Percentiles rank a stretch among this genome's conserved stretches.
Evolutionary conservation across 345 rosid species (phyloP).

Genomic region (Linum tenue): DNA sequence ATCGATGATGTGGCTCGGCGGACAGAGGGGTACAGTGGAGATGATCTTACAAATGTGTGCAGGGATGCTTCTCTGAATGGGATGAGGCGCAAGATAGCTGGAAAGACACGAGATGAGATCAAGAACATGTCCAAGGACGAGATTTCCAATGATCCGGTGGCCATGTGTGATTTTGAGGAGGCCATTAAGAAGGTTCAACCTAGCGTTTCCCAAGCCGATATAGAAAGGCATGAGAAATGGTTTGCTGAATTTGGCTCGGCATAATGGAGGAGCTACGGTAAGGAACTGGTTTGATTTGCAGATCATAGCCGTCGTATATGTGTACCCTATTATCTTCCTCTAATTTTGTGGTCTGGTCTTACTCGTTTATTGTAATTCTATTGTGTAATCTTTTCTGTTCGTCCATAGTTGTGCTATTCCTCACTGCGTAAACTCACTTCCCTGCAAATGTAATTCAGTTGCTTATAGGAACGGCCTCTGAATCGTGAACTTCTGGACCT

Average conservation of each 20-base stretch:
- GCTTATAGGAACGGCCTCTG: too few relatives aligned
- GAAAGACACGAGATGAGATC: slow-evolving; percentile 95
- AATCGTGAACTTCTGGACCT: too few relatives aligned
- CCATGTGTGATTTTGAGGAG: slow-evolving; percentile 99
- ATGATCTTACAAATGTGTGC: slow-evolving; percentile 94
- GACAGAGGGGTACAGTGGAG: slow-evolving; percentile 97
- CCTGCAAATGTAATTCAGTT: too few relatives aligned
- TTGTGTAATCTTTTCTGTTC: too few relatives aligned
- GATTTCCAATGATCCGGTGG: slow-evolving; percentile 93
- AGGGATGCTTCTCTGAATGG: slow-evolving; percentile 98
- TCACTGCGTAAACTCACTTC: too few relatives aligned
- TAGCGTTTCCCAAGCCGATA: slow-evolving; percentile 87
- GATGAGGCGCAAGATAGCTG: slow-evolving; percentile 99
- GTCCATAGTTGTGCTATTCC: too few relatives aligned
- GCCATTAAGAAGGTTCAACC: slow-evolving; percentile 87
- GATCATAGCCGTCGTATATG: too few relatives aligned
- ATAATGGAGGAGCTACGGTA: slow-evolving; percentile 13
- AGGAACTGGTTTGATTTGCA: too few relatives aligned
- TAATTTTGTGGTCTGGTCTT: too few relatives aligned
- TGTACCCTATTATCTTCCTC: too few relatives aligned
- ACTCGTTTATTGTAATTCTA: too few relatives aligned
- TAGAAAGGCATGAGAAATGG: slow-evolving; percentile 98
- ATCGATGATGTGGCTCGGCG: slow-evolving; percentile 84
- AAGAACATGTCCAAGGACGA: slow-evolving; percentile 98
- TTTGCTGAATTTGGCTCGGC: slow-evolving; percentile 91